Conservation (phyloP, 2,329 filamentous ascomycete genomes). For the Paecilomyces sp. region DNA sequence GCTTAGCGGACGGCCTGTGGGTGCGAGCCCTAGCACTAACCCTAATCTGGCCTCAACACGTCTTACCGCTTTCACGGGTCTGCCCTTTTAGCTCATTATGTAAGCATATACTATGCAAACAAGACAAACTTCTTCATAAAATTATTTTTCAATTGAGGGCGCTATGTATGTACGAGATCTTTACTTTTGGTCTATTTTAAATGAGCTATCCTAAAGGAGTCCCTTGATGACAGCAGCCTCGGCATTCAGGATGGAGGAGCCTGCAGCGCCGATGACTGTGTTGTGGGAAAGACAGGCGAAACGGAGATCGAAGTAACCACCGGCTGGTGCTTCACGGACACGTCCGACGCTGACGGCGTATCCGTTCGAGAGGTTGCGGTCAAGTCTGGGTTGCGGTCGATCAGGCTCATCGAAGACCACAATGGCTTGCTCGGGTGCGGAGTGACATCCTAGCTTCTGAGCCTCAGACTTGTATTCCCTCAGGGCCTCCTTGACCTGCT, state of each 20-base stretch:
- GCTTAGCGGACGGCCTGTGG: slow-evolving; percentile 22
- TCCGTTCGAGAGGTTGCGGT: slow-evolving; percentile 75
- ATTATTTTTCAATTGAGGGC: neutral
- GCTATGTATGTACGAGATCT: neutral
- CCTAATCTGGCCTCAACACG: slow-evolving; percentile 11
- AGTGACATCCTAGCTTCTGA: slow-evolving; percentile 75
- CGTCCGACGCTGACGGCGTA: slow-evolving; percentile 90
- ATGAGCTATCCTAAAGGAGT: slow-evolving; percentile 57
- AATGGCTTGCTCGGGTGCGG: slow-evolving; percentile 74
- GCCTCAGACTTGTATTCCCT: slow-evolving; percentile 75
- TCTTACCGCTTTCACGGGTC: neutral
- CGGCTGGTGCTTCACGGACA: slow-evolving; percentile 69
- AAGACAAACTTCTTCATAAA: neutral
- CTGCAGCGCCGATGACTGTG: slow-evolving; percentile 91
- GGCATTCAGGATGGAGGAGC: slow-evolving; percentile 88
- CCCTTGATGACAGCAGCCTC: slow-evolving; percentile 89
- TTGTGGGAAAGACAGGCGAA: slow-evolving; percentile 91
- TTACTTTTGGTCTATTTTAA: slow-evolving; percentile 31
- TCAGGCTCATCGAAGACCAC: slow-evolving; percentile 84
- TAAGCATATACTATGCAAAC: neutral
- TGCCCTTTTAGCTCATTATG: neutral
- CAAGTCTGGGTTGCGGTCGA: slow-evolving; percentile 82
- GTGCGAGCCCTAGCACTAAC: slow-evolving; percentile 26
- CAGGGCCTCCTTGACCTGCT: slow-evolving; percentile 72
- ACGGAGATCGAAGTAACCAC: slow-evolving; percentile 86